phyloP scores from a whole-genome alignment of 805 yeast species.

The Wickerhamomyces canadensis region DNA sequence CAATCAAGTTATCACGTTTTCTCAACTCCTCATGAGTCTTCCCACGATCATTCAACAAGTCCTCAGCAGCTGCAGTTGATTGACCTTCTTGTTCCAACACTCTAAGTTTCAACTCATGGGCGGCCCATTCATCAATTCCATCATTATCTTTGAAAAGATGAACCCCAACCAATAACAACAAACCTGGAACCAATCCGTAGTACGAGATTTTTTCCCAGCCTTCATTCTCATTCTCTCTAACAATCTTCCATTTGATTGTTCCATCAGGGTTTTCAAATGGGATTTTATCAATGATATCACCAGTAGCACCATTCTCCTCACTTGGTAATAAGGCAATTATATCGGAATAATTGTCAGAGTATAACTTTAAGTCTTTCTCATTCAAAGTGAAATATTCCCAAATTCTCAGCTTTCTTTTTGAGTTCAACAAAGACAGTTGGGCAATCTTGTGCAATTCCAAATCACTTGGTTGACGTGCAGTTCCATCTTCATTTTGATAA shows the following conservation, averaged over 20 bases:
- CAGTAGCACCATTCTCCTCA: constrained; percentile 39
- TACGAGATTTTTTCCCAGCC: constrained; percentile 82
- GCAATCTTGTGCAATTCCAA: constrained; percentile 69
- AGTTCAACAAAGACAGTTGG: constrained; percentile 56
- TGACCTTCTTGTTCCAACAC: constrained; percentile 53
- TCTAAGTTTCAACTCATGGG: constrained; percentile 73
- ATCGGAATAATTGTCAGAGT: constrained; percentile 55
- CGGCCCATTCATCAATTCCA: constrained; percentile 70
- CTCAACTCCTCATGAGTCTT: constrained; percentile 48
- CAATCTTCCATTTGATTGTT: constrained; percentile 70
- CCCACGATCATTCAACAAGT: constrained; percentile 31
- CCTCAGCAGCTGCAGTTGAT: constrained; percentile 45
- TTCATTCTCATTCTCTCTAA: constrained; percentile 70
- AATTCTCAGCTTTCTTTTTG: constrained; percentile 48
- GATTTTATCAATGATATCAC: constrained; percentile 74
- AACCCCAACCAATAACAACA: constrained; percentile 49
- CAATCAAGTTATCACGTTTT: constrained; percentile 69
- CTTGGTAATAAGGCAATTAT: constrained; percentile 47
- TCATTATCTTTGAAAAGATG: constrained; percentile 46
- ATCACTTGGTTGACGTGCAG: constrained; percentile 65
- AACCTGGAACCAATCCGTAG: constrained; percentile 66
- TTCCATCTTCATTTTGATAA: constrained; percentile 72
- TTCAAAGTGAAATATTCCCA: constrained; percentile 43
- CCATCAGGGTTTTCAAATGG: constrained; percentile 81
- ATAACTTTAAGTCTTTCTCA: constrained; percentile 47